phyloP scores from a whole-genome alignment of 2,329 filamentous ascomycete species.

The Monilinia fructicola region DNA sequence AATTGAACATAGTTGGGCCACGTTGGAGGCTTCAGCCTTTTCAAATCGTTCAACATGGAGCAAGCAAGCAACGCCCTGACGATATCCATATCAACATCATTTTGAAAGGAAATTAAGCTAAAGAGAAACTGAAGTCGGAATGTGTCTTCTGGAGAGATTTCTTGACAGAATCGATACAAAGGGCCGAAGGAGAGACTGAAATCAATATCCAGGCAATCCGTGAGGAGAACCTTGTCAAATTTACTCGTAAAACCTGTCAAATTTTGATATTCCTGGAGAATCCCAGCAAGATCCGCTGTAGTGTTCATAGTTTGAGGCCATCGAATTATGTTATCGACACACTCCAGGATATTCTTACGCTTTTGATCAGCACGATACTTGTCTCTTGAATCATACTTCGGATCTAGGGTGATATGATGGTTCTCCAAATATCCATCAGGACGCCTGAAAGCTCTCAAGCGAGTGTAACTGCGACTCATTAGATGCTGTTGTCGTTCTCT shows the following conservation, averaged over 20 bases:
- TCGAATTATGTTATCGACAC: conserved; percentile 32
- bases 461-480: no score
- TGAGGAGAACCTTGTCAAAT: conserved; percentile 42
- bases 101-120: conserved; percentile 46
- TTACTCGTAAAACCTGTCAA: conserved; percentile 44
- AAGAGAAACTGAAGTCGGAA: conserved; percentile 49
- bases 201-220: conserved; percentile 44
- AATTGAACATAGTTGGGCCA: conserved; percentile 44
- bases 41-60: conserved; percentile 44
- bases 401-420: neutral
- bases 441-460: no score
- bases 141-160: conserved; percentile 34
- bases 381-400: conserved; percentile 29
- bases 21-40: conserved; percentile 42
- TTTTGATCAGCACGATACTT: conserved; percentile 6
- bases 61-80: conserved; percentile 49
- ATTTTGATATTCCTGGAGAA: conserved; percentile 40
- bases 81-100: conserved; percentile 43
- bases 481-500: no score
- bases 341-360: conserved; percentile 33
- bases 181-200: conserved; percentile 47
- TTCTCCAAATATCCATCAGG: no score
- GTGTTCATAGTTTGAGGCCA: conserved; percentile 35
- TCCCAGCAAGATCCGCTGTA: conserved; percentile 32
- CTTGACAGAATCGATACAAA: conserved; percentile 43